These are phyloP conservation scores for Nakazawaea peltata DNA, from an alignment of 805 yeast species.

Conservation along the genomic window DNA sequence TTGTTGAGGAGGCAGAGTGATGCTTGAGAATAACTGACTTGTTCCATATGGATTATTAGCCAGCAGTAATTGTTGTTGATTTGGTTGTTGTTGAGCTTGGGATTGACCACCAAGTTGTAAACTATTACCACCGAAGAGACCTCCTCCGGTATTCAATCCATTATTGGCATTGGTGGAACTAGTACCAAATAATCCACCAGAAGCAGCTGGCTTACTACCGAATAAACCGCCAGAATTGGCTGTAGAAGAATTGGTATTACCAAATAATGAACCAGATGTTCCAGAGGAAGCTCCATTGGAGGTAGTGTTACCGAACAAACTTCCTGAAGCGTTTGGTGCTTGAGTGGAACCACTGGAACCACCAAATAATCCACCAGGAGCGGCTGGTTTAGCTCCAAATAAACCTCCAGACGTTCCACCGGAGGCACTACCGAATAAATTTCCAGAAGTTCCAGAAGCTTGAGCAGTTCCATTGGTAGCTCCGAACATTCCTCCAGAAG, in stretches of 20 bases:
- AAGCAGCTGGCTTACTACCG: conserved; percentile 13
- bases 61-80: conserved; percentile 25
- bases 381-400: conserved; percentile 17
- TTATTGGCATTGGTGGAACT: conserved; percentile 3
- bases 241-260: conserved; percentile 12
- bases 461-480: conserved; percentile 10
- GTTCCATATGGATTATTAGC: conserved; percentile 72
- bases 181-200: conserved; percentile 28
- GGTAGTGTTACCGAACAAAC: conserved; percentile 8
- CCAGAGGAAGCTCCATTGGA: too few relatives aligned
- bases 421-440: conserved; percentile 29
- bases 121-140: conserved; percentile 2
- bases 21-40: conserved; percentile 50
- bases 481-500: conserved; percentile 22
- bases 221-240: conserved; percentile 12
- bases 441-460: conserved; percentile 20
- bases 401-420: conserved; percentile 17
- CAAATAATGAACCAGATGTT: conserved; percentile 16
- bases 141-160: conserved; percentile 8
- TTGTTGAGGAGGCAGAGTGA: conserved; percentile 25
- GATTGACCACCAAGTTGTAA: conserved; percentile 9
- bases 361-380: conserved; percentile 21
- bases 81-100: conserved; percentile 20
- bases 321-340: conserved; percentile 9
- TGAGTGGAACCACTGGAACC: conserved; percentile 11